Base-by-base conservation (phyloP, 768 basidiomycete species). In the Kwoniella heveanensis region DNA sequence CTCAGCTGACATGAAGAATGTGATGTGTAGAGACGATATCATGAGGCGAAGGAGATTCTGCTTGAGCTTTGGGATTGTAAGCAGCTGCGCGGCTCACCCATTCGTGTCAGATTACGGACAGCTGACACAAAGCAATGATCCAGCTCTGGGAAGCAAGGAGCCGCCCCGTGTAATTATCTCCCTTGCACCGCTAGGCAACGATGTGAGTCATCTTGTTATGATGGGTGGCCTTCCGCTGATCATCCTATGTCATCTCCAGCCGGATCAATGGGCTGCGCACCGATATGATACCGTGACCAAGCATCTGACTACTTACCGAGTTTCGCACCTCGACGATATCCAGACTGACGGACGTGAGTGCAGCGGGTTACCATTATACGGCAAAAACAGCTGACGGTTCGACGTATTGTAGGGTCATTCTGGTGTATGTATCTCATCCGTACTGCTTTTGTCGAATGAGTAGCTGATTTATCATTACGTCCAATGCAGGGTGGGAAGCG, bases 91-190 rank as follows among this genome's bases (percentile, higher is more conserved):
- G 44, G 8, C 19, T n/a, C 51, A 21, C 7, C 57, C n/a, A 21
- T 26, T 4, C 32, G 24, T 19, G 49, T 39, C 30, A 27, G 25
- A n/a, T n/a, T n/a, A n/a, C n/a, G n/a, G n/a, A 25, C 24, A 37
- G 25, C 36, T 67, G 50, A 56, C 39, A 5, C n/a, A 3, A 9
- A 10, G 4, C 9, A 9, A 1, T 15, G 9, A 0, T 27, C 1
- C 44, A 76, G 68, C 78, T 21, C 68, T 77, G 37, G 70, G 69
- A 15, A 65, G 67, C 47, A 61, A 73, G n/a, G 68, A 72, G 2
- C 71, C 77, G 22, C 80, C 80, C 2, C 57, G 80, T 27, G 72
- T 79, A 21, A 79, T 80, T 60, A 64, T 80, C 17, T 72, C 78
- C 1, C 61, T 80, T 9, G 65, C 76, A 0, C 70, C 70, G 44